phyloP scores from a whole-genome alignment of 805 yeast genomes.

The Candida sakaeoensis region DNA sequence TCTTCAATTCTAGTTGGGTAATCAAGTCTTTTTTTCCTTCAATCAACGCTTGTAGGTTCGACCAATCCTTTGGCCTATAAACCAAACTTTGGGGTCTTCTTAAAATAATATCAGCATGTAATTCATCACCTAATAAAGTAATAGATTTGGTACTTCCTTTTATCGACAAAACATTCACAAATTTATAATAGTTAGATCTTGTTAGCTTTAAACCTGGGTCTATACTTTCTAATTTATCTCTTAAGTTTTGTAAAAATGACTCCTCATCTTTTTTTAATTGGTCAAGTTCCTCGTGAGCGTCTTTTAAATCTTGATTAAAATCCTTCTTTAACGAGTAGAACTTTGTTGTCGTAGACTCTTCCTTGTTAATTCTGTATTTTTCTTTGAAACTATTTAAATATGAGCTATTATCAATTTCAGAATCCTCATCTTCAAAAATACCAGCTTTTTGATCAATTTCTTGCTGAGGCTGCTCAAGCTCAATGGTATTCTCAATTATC shows the following conservation, averaged over 20 bases:
- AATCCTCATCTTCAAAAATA: conserved; percentile 3
- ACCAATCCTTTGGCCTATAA: conserved; percentile 44
- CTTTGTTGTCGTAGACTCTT: conserved; percentile 7
- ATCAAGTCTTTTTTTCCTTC: conserved; percentile 47
- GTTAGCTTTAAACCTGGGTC: conserved; percentile 27
- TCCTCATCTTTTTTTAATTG: conserved; percentile 23
- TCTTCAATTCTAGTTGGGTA: conserved; percentile 48
- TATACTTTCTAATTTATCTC: conserved; percentile 15
- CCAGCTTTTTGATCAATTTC: conserved; percentile 7
- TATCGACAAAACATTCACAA: conserved; percentile 45
- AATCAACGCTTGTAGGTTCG: conserved; percentile 53
- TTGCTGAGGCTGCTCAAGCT: conserved; percentile 18
- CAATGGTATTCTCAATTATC: conserved; percentile 38
- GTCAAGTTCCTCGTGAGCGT: conserved; percentile 32
- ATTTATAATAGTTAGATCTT: conserved; percentile 27
- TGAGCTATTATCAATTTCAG: conserved; percentile 15
- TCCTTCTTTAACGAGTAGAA: conserved; percentile 31
- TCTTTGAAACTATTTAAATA: conserved; percentile 17
- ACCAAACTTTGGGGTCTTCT: conserved; percentile 42
- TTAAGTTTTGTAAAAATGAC: conserved; percentile 17
- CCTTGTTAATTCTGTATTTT: conserved; percentile 16
- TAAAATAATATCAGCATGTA: conserved; percentile 22
- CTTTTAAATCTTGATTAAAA: conserved; percentile 25
- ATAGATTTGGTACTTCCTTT: conserved; percentile 35
- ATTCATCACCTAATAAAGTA: conserved; percentile 16